Evolutionary conservation across 148 eudicot genomes (phyloP), one percentile per base, ranked within the genome.

Genomic region (Rheum nobile): DNA sequence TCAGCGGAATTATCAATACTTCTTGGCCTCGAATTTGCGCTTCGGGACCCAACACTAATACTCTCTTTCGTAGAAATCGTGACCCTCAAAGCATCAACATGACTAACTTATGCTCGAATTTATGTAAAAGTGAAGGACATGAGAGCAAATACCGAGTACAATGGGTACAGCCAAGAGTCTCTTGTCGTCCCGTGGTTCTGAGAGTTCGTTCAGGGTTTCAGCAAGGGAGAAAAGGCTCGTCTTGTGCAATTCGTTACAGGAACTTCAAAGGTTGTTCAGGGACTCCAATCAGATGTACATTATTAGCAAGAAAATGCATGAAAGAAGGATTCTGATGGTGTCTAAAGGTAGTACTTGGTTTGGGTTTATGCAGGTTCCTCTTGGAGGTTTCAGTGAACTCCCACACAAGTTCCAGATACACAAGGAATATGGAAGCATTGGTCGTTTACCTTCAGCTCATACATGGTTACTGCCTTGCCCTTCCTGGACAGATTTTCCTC

Each of bases 191-290:
- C 91, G 79, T 94, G 98, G 98, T 94, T 94, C 75, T 94, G 98
- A 97, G 98, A 94, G 79, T 93, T 91, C 67, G 93, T 86, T 80
- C 97, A 94, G 81, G 89, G 87, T 67, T 87, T 94, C 65, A 94
- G 98, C 89, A 94, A 94, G 75, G 98, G 91, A 83, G 98, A 94
- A 47, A 91, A 88, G 81, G 98, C 98, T 48, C 98, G 98, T 73
- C 90, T 94, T 48, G 81, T 94, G 72, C 98, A 94, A 82, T 94
- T 94, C 85, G 91, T 94, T 57, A 94, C 98, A 19, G 98, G 98
- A 65, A 94, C 98, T 42, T 94, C 98, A 24, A 94, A 94, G 97
- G 98, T 94, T n/a, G n/a, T n/a, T n/a, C n/a, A n/a, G n/a, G n/a
- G n/a, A n/a, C n/a, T n/a, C n/a, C n/a, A n/a, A n/a, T n/a, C n/a